A percentile compares a stretch with the other conserved stretches of the same genome.
Evolutionary conservation across 2,329 filamentous ascomycete genomes (phyloP).

Genomic region (Bipolaris cookei): DNA sequence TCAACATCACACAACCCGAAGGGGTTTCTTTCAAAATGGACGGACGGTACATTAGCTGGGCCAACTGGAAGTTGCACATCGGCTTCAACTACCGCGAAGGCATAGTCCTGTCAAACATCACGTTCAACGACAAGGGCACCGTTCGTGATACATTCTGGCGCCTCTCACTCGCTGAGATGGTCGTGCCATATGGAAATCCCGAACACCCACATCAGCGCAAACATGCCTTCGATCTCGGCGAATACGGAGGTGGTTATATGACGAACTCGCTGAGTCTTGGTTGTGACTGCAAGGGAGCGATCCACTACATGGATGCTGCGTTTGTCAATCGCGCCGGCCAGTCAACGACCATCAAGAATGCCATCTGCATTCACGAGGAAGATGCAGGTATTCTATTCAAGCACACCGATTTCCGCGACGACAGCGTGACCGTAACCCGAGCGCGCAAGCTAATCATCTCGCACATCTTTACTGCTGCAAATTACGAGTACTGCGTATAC

Average conservation of each 20-base stretch:
- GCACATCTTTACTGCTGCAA: conserved; percentile 92
- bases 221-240: conserved; percentile 80
- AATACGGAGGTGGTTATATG: conserved; percentile 84
- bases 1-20: conserved; percentile 86
- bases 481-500: conserved; percentile 90
- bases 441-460: conserved; percentile 85
- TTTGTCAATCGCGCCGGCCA: conserved; percentile 80
- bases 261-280: conserved; percentile 77
- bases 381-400: conserved; percentile 93
- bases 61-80: conserved; percentile 91
- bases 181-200: conserved; percentile 85
- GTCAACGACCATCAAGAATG: conserved; percentile 86
- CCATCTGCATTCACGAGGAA: conserved; percentile 94
- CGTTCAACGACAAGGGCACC: conserved; percentile 81
- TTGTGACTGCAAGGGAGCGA: conserved; percentile 87
- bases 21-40: conserved; percentile 84
- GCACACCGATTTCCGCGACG: conserved; percentile 90
- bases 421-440: conserved; percentile 83
- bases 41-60: conserved; percentile 80
- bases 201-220: conserved; percentile 82
- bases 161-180: conserved; percentile 90
- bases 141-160: conserved; percentile 85
- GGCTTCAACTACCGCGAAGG: conserved; percentile 96
- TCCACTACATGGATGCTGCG: conserved; percentile 88
- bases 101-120: conserved; percentile 87